phyloP scores from a whole-genome alignment of 805 yeast genomes.

The Barnettozyma vustinii region DNA sequence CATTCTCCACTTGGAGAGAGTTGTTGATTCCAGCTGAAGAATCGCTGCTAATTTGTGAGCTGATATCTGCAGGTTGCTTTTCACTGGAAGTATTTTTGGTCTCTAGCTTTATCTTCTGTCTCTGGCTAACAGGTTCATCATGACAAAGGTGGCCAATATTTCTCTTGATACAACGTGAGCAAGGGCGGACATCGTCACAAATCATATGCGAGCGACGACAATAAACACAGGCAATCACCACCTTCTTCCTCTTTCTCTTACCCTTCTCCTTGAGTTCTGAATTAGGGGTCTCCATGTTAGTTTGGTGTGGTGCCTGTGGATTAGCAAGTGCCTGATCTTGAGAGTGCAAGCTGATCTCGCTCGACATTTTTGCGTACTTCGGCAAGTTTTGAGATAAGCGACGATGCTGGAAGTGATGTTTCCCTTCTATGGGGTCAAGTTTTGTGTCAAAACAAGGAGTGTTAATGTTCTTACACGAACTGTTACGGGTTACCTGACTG shows the following conservation, averaged over 20 bases:
- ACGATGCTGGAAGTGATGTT: neutral
- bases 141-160: conserved; percentile 81
- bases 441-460: neutral
- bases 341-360: neutral
- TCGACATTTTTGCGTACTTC: neutral
- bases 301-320: neutral
- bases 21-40: neutral
- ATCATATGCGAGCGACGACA: conserved; percentile 93
- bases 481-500: neutral
- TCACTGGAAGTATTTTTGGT: conserved; percentile 1
- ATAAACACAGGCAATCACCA: conserved; percentile 67
- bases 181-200: conserved; percentile 77
- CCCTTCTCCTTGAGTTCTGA: conserved; percentile 8
- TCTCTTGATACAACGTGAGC: conserved; percentile 78
- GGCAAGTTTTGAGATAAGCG: no score
- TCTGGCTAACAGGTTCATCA: conserved; percentile 25
- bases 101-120: conserved; percentile 21
- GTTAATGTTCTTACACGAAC: neutral
- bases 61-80: neutral
- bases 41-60: neutral
- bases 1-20: conserved; percentile 14
- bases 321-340: neutral
- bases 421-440: neutral
- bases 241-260: conserved; percentile 41
- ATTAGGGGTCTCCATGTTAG: neutral